phyloP scores from a whole-genome alignment of 176 grass and related monocot genomes.

The Avena sativa region DNA sequence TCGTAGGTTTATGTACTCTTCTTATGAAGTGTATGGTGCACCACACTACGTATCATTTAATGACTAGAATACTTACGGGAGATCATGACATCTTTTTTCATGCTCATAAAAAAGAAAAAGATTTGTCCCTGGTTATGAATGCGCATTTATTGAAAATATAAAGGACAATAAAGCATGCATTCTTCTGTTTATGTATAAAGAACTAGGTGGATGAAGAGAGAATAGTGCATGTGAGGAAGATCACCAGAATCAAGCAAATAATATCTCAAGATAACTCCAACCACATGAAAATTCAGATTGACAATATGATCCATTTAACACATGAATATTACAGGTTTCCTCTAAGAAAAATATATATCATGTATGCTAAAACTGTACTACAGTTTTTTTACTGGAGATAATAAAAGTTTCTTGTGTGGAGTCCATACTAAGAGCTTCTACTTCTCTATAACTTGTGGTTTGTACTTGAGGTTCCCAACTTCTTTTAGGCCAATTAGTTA shows the following conservation, averaged over 20 bases:
- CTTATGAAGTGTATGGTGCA: neutral
- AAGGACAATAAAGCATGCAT: neutral
- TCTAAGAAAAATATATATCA: neutral
- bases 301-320: neutral
- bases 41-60: neutral
- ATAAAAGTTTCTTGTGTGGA: conserved; percentile 83
- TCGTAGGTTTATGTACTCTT: conserved; percentile 20
- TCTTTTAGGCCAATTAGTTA: conserved; percentile 62
- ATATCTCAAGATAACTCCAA: neutral
- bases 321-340: neutral
- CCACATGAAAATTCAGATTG: neutral
- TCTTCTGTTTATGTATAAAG: neutral
- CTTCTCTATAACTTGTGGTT: conserved; percentile 44
- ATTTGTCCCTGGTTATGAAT: neutral
- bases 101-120: neutral
- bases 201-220: neutral
- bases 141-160: neutral
- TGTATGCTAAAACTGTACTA: conserved; percentile 23
- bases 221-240: neutral
- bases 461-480: conserved; percentile 6
- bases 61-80: neutral
- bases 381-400: conserved; percentile 86
- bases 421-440: conserved; percentile 84
- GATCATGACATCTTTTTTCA: neutral
- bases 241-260: neutral